These are phyloP conservation scores for Citrullus amarus DNA, from an alignment of 306 rosid genomes.

Conservation along the genomic window DNA sequence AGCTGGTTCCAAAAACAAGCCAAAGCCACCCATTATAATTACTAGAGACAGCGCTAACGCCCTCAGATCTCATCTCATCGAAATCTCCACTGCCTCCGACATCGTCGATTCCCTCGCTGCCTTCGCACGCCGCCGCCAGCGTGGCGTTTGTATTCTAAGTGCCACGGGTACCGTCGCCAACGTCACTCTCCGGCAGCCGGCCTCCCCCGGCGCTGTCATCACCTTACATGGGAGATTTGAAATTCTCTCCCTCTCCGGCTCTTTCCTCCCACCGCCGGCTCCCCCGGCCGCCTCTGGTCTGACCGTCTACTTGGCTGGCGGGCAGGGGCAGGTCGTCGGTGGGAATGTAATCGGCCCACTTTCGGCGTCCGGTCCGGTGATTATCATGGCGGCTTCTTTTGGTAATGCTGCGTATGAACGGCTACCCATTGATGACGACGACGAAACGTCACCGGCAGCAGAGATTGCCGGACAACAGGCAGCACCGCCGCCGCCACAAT, in stretches of 20 bases:
- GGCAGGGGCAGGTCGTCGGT: slow-evolving; percentile 92
- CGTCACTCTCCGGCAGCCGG: slow-evolving; percentile 78
- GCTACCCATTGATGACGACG: slow-evolving; percentile 82
- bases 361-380: slow-evolving; percentile 64
- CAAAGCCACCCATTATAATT: slow-evolving; percentile 82
- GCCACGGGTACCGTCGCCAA: slow-evolving; percentile 84
- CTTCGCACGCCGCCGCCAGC: slow-evolving; percentile 62
- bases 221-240: slow-evolving; percentile 79
- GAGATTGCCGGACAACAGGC: slow-evolving; percentile 34
- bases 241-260: slow-evolving; percentile 69
- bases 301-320: slow-evolving; percentile 70
- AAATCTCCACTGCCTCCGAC: slow-evolving; percentile 58
- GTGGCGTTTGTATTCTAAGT: slow-evolving; percentile 74
- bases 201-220: slow-evolving; percentile 72
- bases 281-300: slow-evolving; percentile 67
- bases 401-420: slow-evolving; percentile 97
- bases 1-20: slow-evolving; percentile 75
- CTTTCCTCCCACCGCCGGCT: slow-evolving; percentile 82
- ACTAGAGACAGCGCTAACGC: slow-evolving; percentile 90
- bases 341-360: slow-evolving; percentile 76
- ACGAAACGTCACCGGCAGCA: slow-evolving; percentile 19
- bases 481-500: slow-evolving; percentile 34
- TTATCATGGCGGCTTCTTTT: slow-evolving; percentile 81
- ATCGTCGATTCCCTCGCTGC: slow-evolving; percentile 69
- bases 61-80: slow-evolving; percentile 78